These are phyloP conservation scores for Phytophthora pisi DNA, from an alignment of 352 stramenopile species.

Conservation along the genomic window DNA sequence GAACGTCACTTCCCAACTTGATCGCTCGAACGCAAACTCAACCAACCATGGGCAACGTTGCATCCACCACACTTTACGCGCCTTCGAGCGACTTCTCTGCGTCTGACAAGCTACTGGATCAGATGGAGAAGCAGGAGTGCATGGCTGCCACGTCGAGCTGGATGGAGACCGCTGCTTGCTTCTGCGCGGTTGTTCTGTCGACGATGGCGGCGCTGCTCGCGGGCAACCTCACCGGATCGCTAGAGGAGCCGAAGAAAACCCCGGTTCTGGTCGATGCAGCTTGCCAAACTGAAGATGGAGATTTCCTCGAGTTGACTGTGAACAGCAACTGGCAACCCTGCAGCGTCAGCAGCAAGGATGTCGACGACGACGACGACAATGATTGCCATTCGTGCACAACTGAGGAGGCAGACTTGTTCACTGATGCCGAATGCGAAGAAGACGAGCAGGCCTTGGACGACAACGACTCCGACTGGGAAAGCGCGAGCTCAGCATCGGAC, in stretches of 20 bases:
- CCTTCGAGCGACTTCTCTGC: conserved; percentile 13
- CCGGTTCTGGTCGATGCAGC: conserved; percentile 17
- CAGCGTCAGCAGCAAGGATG: conserved; percentile 7
- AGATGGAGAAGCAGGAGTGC: conserved; percentile 33
- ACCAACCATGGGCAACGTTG: conserved; percentile 52
- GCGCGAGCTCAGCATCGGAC: conserved; percentile 17
- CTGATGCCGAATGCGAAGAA: conserved; percentile 37
- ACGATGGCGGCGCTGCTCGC: conserved; percentile 19
- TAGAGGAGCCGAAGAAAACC: conserved; percentile 15
- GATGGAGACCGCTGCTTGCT: conserved; percentile 10
- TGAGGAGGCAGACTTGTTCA: conserved; percentile 56
- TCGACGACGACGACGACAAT: conserved; percentile 27
- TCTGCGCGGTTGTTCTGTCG: conserved; percentile 21
- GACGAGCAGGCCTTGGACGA: conserved; percentile 30
- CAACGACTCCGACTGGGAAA: conserved; percentile 33
- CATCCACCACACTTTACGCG: conserved; percentile 38
- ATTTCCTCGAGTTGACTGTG: conserved; percentile 9
- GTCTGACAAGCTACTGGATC: conserved; percentile 30
- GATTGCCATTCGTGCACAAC: conserved; percentile 44
- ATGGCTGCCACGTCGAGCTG: neutral
- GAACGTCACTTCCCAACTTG: conserved; percentile 48
- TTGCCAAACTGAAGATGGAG: conserved; percentile 26
- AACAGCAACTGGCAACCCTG: conserved; percentile 14
- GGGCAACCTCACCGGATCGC: conserved; percentile 13
- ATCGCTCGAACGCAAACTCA: conserved; percentile 14